Percentiles rank a stretch among this genome's conserved stretches.
phyloP scores from a whole-genome alignment of 2,329 filamentous ascomycete genomes.

The Aspergillus quadricinctus region DNA sequence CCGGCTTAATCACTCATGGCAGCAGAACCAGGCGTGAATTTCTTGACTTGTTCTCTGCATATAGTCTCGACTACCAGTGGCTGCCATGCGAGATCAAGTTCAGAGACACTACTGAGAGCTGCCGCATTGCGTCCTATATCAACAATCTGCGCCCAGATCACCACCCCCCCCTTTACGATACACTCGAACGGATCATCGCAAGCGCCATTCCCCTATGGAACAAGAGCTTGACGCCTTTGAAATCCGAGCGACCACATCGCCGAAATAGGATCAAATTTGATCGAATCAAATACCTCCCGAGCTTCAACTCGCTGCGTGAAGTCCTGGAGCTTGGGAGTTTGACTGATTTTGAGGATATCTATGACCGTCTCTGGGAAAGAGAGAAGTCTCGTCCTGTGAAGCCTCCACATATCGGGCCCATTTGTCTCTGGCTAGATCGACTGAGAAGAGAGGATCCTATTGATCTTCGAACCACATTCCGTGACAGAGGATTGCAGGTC shows the following conservation, averaged over 20 bases:
- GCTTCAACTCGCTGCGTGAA: conserved; percentile 1
- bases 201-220: conserved; percentile 47
- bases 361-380: neutral
- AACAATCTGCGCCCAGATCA: conserved; percentile 41
- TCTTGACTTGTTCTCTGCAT: neutral
- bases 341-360: neutral
- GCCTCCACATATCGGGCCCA: conserved; percentile 13
- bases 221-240: conserved; percentile 13
- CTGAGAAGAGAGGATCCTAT: conserved; percentile 1
- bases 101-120: conserved; percentile 5
- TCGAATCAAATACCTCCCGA: conserved; percentile 2
- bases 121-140: conserved; percentile 39
- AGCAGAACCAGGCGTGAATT: neutral
- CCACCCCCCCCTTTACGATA: conserved; percentile 30
- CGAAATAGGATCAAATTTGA: conserved; percentile 11
- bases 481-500: conserved; percentile 31
- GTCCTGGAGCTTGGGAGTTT: neutral
- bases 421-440: neutral
- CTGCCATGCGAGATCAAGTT: conserved; percentile 39
- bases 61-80: conserved; percentile 44
- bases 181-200: conserved; percentile 36
- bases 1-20: neutral
- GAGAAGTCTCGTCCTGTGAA: conserved; percentile 1
- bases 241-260: neutral
- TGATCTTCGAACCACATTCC: conserved; percentile 24